Percentiles rank a stretch among this genome's conserved stretches.
These are phyloP conservation scores for Picea engelmannii DNA, from an alignment of 83 land plant genomes.

Conservation along the genomic window DNA sequence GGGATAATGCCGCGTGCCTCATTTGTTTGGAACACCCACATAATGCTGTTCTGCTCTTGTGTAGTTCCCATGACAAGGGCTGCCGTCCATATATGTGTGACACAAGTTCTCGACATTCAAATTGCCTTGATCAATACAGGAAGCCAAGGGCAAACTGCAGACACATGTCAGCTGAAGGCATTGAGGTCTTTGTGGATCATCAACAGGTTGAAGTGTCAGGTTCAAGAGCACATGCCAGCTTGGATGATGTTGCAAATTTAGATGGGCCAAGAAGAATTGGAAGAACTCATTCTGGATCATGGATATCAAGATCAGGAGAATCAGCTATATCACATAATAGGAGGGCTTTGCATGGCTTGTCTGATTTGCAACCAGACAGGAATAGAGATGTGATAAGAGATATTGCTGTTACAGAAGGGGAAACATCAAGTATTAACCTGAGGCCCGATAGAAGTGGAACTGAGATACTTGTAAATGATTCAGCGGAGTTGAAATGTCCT, in stretches of 20 bases:
- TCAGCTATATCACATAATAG: not conserved
- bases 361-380: not conserved
- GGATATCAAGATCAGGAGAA: not conserved
- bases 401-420: not conserved
- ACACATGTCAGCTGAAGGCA: not conserved
- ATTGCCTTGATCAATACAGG: slow-evolving; percentile 33
- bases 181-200: slow-evolving; percentile 1
- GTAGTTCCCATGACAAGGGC: slow-evolving; percentile 31
- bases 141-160: slow-evolving; percentile 18
- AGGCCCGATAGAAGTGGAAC: not conserved
- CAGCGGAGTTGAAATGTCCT: slow-evolving; percentile 38
- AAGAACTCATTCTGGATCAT: slow-evolving; percentile 9
- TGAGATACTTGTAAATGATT: not conserved
- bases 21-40: slow-evolving; percentile 32
- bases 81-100: slow-evolving; percentile 39
- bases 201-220: slow-evolving; percentile 10
- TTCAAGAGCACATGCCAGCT: not conserved
- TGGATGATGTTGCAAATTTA: not conserved
- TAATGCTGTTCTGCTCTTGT: slow-evolving; percentile 33
- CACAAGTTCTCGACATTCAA: slow-evolving; percentile 25
- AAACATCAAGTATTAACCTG: not conserved
- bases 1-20: slow-evolving; percentile 33
- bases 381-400: not conserved
- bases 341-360: not conserved
- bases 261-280: not conserved